A percentile compares a stretch with the other conserved stretches of the same genome.
These are phyloP conservation scores for Tulasnella sp. DNA, from an alignment of 768 basidiomycete species.

Conservation along the genomic window DNA sequence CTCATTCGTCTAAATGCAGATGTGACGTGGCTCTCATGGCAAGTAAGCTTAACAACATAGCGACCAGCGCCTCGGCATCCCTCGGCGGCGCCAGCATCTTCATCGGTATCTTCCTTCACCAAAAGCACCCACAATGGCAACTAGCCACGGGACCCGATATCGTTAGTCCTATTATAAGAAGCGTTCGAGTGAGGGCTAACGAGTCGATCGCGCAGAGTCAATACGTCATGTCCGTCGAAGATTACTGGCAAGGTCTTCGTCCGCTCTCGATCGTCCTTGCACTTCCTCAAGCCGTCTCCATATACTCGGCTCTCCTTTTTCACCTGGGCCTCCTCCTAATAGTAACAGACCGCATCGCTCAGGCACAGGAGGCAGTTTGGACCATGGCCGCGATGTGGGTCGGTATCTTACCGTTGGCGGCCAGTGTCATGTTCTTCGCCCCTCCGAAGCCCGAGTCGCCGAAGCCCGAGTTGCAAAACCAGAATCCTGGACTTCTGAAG, in stretches of 20 bases:
- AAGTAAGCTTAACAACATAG: not conserved
- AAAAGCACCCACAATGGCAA: not conserved
- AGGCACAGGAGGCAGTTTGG: not conserved
- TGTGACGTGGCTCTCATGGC: not conserved
- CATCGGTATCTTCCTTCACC: not conserved
- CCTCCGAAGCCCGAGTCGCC: not conserved
- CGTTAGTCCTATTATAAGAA: not conserved
- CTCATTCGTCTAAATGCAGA: not conserved
- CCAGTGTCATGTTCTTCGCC: not conserved
- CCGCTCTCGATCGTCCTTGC: constrained; percentile 7
- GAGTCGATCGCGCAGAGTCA: not conserved
- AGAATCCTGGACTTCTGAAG: not conserved
- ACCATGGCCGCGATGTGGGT: not conserved
- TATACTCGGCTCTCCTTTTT: not conserved
- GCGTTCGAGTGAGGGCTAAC: not conserved
- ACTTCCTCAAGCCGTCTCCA: not conserved
- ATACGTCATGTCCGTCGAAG: constrained; percentile 9
- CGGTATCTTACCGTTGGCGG: not conserved
- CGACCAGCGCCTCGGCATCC: not conserved
- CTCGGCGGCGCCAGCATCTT: not conserved
- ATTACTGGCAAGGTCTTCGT: constrained; percentile 6
- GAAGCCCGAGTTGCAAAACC: not conserved
- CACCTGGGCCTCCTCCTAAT: not conserved
- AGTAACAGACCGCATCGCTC: not conserved
- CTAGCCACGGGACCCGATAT: constrained; percentile 9